Evolutionary conservation across 75 land plant species (phyloP), one percentile per base, ranked within the genome.

Genomic region (Adiantum capillusveneris): DNA sequence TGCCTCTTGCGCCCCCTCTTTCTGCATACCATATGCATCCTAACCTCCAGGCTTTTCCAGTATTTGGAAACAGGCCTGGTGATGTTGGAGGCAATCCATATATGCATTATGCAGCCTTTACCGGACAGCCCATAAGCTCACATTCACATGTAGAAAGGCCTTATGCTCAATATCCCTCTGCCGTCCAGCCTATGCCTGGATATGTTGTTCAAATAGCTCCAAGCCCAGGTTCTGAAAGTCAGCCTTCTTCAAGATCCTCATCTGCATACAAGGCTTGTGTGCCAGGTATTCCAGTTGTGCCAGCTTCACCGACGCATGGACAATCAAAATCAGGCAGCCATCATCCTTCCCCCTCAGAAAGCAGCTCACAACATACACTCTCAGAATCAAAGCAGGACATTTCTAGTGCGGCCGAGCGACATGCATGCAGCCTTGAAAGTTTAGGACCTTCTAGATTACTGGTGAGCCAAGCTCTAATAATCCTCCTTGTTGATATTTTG

Each of bases 11-110:
- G 25, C 57, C 84, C 25, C 76, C 96, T 25, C 39, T 87, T 5
- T 81, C 75, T 20, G 60, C 83, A n/a, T 73, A 79, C 11, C 81
- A 83, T 24, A 69, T 89, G 69, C 97, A 84, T 65, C 82, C 96
- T 21, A 60, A 83, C 20, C 44, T 84, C 59, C 98, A 82, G 58
- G 76, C 86, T 28, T 91, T 69, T 49, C 76, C 98, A 1, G 74
- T 81, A 53, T 89, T 71, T 57, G 74, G 76, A 26, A 75, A 60
- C 22, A 79, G 79, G 52, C 76, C 63, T 55, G 74, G 81, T 20
- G 83, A 76, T 11, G 69, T 66, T 43, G 71, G 79, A 44, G 64
- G 16, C 14, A 37, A 41, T 27, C 56, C 78, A 19, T 69, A 56
- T 57, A 49, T 75, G 53, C 81, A 85, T 9, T 82, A 73, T 68